Percentiles rank a stretch among this genome's conserved stretches.
Evolutionary conservation across 139 green algal species (phyloP).

Genomic region (Desmodesmus armatus): DNA sequence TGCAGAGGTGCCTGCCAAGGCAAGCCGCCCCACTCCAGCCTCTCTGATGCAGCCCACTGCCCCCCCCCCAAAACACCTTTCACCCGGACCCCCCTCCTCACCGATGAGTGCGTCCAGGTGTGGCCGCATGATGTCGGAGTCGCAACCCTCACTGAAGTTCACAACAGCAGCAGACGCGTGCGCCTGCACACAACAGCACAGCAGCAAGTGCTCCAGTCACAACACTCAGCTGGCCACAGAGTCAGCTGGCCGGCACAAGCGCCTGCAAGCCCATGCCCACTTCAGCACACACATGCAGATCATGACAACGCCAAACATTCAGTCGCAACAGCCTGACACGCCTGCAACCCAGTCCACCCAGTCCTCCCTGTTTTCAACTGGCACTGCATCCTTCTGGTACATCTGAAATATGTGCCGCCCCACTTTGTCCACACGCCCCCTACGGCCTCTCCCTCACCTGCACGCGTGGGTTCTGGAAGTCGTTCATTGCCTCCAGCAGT

Average conservation of each 20-base stretch:
- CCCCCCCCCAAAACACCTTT: too few species aligned
- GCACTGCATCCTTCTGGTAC: too few species aligned
- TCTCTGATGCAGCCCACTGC: conserved; percentile 67
- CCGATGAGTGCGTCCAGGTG: conserved; percentile 96
- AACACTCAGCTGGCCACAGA: too few species aligned
- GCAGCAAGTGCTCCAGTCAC: neutral
- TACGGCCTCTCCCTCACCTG: conserved; percentile 51
- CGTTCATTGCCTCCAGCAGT: conserved; percentile 89
- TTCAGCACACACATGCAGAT: neutral
- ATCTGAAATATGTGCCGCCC: too few species aligned
- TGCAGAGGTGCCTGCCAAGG: neutral
- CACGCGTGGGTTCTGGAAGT: conserved; percentile 90
- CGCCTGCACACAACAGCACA: conserved; percentile 67
- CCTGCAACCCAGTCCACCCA: too few species aligned
- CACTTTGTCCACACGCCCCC: too few species aligned
- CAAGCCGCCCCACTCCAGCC: conserved; percentile 7
- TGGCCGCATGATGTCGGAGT: conserved; percentile 85
- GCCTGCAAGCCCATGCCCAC: neutral
- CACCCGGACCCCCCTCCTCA: too few species aligned
- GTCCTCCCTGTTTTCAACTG: too few species aligned
- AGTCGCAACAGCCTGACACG: too few species aligned
- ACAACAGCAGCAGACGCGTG: conserved; percentile 95
- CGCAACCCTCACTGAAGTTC: conserved; percentile 96
- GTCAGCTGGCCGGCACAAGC: neutral
- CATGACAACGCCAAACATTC: too few species aligned